Percentiles rank a stretch among this genome's conserved stretches.
These are phyloP conservation scores for Phylloporus sp. DNA, from an alignment of 768 basidiomycete genomes.

Conservation along the genomic window DNA sequence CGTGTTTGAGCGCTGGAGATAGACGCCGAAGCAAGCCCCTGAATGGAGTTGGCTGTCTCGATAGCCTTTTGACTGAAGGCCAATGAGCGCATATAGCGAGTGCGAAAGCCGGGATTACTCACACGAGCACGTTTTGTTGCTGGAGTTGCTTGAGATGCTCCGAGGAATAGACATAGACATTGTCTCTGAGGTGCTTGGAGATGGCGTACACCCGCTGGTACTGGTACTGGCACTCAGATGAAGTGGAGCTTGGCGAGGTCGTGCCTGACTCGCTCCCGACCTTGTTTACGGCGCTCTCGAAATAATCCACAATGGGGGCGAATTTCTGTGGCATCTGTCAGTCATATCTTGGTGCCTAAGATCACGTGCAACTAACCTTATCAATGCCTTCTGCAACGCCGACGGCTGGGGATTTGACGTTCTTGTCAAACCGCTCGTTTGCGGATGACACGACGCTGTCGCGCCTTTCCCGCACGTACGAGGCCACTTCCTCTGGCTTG, in stretches of 20 bases:
- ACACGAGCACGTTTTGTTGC: conserved; percentile 63
- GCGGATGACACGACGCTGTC: conserved; percentile 52
- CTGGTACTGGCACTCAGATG: conserved; percentile 65
- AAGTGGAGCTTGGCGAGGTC: conserved; percentile 42
- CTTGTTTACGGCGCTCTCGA: conserved; percentile 57
- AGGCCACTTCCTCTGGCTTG: conserved; percentile 66
- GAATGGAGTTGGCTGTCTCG: conserved; percentile 62
- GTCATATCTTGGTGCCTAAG: conserved; percentile 5
- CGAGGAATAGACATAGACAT: conserved; percentile 60
- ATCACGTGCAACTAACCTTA: conserved; percentile 47
- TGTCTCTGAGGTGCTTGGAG: conserved; percentile 59
- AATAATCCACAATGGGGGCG: conserved; percentile 70
- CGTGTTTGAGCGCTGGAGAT: conserved; percentile 51
- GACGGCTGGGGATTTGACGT: conserved; percentile 58
- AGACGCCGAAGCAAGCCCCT: conserved; percentile 54
- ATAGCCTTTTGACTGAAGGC: conserved; percentile 59
- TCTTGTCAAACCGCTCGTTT: conserved; percentile 63
- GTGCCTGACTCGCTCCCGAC: conserved; percentile 43
- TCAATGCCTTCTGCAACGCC: conserved; percentile 67
- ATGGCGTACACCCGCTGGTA: conserved; percentile 71
- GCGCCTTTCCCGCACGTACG: conserved; percentile 53
- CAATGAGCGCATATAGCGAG: conserved; percentile 5
- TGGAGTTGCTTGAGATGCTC: conserved; percentile 72
- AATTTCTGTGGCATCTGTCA: conserved; percentile 45
- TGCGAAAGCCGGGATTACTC: conserved; percentile 24